These are phyloP conservation scores for Zizania latifolia DNA, from an alignment of 176 grass and related monocot genomes.

Conservation along the genomic window DNA sequence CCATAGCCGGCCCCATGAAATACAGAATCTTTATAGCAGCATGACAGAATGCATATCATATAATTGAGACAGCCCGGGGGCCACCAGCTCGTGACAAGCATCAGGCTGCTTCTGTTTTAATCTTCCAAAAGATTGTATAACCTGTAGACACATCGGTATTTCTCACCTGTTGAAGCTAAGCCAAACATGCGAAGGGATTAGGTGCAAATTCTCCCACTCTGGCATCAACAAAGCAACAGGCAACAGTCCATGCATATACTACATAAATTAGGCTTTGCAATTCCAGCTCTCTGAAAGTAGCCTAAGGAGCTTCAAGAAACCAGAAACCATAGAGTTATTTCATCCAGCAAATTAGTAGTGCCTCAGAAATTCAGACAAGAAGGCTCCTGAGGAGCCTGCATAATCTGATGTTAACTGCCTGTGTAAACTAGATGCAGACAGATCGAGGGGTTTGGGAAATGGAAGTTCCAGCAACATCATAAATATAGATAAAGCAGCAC, in stretches of 20 bases:
- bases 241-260: background rate
- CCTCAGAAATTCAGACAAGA: background rate
- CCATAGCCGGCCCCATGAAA: slow-evolving; percentile 6
- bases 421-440: background rate
- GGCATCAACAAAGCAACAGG: slow-evolving; percentile 3
- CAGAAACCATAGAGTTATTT: background rate
- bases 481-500: background rate
- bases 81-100: slow-evolving; percentile 16
- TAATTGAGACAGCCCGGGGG: slow-evolving; percentile 18
- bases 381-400: background rate
- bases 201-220: background rate
- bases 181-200: background rate
- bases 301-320: background rate
- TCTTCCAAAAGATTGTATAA: background rate
- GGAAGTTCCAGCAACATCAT: slow-evolving; percentile 14
- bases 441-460: background rate
- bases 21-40: slow-evolving; percentile 30
- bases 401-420: background rate
- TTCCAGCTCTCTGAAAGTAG: background rate
- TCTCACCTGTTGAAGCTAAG: background rate
- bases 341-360: background rate
- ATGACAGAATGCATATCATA: slow-evolving; percentile 2
- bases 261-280: background rate
- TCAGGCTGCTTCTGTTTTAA: slow-evolving; percentile 6
- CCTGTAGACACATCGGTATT: background rate